Percentiles rank a stretch among this genome's conserved stretches.
Evolutionary conservation across 345 rosid genomes (phyloP).

Genomic region (Salix udensis): DNA sequence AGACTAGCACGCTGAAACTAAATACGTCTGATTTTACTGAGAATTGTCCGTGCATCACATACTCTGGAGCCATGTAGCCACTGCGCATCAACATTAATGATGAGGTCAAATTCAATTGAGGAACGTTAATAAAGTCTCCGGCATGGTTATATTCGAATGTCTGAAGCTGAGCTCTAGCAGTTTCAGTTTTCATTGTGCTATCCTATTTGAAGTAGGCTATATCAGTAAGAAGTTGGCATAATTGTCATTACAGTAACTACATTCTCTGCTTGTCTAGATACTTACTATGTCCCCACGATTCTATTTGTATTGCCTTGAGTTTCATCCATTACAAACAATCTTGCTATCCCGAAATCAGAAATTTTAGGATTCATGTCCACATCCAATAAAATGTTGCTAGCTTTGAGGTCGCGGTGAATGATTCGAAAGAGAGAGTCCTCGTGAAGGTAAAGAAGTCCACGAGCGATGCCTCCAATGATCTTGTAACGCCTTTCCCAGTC

Average conservation of each 20-base stretch:
- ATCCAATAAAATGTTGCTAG: slow-evolving; percentile 42
- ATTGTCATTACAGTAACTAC: not conserved
- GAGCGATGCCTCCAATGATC: slow-evolving; percentile 39
- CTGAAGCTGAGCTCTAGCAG: no score
- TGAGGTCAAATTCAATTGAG: not conserved
- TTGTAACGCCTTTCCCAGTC: slow-evolving; percentile 34
- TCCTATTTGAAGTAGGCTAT: no score
- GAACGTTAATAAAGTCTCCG: no score
- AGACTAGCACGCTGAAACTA: slow-evolving; percentile 47
- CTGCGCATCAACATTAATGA: slow-evolving; percentile 8
- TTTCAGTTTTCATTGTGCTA: no score
- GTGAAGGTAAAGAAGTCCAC: slow-evolving; percentile 47
- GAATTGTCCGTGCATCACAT: slow-evolving; percentile 44
- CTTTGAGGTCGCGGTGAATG: slow-evolving; percentile 47
- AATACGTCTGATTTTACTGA: slow-evolving; percentile 55
- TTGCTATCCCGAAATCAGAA: slow-evolving; percentile 52
- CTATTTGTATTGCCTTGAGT: slow-evolving; percentile 31
- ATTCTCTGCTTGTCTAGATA: not conserved
- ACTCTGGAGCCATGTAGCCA: slow-evolving; percentile 55
- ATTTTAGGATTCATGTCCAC: slow-evolving; percentile 45
- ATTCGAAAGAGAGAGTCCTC: slow-evolving; percentile 43
- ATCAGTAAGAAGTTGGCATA: no score
- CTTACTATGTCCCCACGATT: slow-evolving; percentile 34
- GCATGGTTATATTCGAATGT: no score
- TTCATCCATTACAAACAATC: slow-evolving; percentile 32